Evolutionary conservation across 1,284 basidiomycete genomes (phyloP).

Genomic region (Polyporus tsugae): DNA sequence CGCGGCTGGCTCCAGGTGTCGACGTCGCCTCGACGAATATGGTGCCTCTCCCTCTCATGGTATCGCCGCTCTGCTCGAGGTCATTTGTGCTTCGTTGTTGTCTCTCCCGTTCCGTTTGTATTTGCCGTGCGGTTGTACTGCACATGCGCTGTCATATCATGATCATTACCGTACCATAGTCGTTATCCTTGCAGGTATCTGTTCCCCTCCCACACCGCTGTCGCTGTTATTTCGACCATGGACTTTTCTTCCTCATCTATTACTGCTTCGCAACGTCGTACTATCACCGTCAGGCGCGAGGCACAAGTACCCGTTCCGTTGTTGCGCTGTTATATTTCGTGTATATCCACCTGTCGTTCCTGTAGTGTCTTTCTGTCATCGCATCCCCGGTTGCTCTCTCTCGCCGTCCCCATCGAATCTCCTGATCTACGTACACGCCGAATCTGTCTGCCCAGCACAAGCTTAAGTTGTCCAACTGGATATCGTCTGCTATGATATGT

Average conservation of each 20-base stretch:
- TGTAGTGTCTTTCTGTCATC: background rate
- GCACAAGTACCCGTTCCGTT: background rate
- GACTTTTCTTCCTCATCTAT: background rate
- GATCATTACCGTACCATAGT: background rate
- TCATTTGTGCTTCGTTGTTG: background rate
- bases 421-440: too few relatives aligned
- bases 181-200: background rate
- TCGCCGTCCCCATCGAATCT: too few relatives aligned
- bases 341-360: background rate
- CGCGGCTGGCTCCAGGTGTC: background rate
- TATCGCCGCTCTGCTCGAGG: background rate
- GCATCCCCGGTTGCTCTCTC: background rate
- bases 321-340: background rate
- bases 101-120: background rate
- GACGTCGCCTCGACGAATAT: background rate
- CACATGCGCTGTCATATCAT: background rate
- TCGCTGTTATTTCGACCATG: background rate
- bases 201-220: background rate
- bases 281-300: background rate
- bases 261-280: background rate
- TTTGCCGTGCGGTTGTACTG: background rate
- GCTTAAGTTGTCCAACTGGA: too few relatives aligned
- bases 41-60: constrained; percentile 5
- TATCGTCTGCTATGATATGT: too few relatives aligned
- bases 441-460: too few relatives aligned